These are phyloP conservation scores for Gracilaria gracilis DNA, from an alignment of 23 red algal genomes.

Conservation along the genomic window DNA sequence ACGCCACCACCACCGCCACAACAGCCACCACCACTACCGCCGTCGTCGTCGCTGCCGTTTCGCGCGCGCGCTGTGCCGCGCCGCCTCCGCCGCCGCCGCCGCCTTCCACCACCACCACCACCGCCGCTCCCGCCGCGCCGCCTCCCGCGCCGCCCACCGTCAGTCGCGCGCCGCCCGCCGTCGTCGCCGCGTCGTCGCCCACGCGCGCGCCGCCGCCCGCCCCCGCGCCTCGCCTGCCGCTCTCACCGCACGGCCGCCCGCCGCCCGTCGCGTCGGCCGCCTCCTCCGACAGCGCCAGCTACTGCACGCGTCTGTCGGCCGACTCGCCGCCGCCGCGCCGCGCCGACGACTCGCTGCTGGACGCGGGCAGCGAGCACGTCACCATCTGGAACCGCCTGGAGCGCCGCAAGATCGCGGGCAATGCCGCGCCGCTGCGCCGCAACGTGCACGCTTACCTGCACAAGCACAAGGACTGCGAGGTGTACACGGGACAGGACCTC, in stretches of 20 bases:
- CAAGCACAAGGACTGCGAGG: constrained; percentile 84
- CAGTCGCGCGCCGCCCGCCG: not conserved
- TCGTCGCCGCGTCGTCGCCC: not conserved
- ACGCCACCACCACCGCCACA: not conserved
- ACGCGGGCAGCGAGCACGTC: constrained; percentile 60
- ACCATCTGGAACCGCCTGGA: constrained; percentile 90
- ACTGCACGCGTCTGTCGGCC: not conserved
- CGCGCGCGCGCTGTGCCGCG: no score
- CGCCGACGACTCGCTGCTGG: not conserved
- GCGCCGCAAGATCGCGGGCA: constrained; percentile 87
- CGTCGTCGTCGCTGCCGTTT: not conserved
- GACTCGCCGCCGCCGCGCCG: not conserved
- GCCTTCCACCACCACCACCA: not conserved
- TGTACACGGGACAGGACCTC: constrained; percentile 85
- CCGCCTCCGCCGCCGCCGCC: no score
- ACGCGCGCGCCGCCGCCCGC: not conserved
- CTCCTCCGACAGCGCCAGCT: constrained; percentile 1
- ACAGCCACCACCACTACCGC: not conserved
- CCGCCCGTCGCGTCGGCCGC: not conserved
- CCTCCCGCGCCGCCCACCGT: not conserved
- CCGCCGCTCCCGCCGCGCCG: not conserved
- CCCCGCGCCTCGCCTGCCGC: not conserved
- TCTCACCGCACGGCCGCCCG: not conserved
- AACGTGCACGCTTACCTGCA: constrained; percentile 79
- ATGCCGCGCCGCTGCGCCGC: constrained; percentile 83